Base-by-base conservation (phyloP, 148 eudicot species). In the Vaccinium myrtillus region DNA sequence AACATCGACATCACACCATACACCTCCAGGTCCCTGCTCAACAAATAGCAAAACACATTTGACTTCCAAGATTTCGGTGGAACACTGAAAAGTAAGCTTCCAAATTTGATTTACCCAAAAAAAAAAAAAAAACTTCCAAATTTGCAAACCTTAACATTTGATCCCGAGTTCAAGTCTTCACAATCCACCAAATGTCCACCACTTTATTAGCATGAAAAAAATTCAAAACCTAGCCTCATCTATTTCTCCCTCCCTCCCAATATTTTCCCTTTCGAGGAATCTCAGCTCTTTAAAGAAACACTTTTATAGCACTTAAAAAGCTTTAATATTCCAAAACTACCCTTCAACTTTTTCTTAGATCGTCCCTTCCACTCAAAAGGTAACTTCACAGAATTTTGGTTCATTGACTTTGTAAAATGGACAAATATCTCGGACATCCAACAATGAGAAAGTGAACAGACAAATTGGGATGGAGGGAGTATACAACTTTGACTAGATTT, bases 1-100 rank as follows among this genome's bases (percentile, higher is more conserved):
- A 69, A 93, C 95, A 83, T 93, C 95, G 71, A 93, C 90, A 78
- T 91, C 95, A 87, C 95, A 93, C 95, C 95, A 93, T 63, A 93
- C 88, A 59, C 92, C 95, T 49, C 95, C 95, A 81, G 95, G 95
- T 77, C 93, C 95, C 95, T 93, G 87, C 61, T 75, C 82, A 83
- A 86, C 15, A 25, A 59, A 69, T 36, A 16, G 4, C 30, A 25
- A 25, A 67, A 78, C 46, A 7, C 25, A 15, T 3, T 82, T 86
- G 30, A 63, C 63, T 77, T 13, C 75, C 58, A 76, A 63, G n/a
- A 18, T 11, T 63, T 76, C 78, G 36, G 21, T 39, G 30, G 75
- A 46, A 56, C 15, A 75, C 25, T 43, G 58, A 70, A 43, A 8
- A 13, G 48, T 63, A 25, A 48, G 39, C 48, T 69, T 77, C 25